Conservation (phyloP, 108 stramenopile species). For the Skeletonema grethae region DNA sequence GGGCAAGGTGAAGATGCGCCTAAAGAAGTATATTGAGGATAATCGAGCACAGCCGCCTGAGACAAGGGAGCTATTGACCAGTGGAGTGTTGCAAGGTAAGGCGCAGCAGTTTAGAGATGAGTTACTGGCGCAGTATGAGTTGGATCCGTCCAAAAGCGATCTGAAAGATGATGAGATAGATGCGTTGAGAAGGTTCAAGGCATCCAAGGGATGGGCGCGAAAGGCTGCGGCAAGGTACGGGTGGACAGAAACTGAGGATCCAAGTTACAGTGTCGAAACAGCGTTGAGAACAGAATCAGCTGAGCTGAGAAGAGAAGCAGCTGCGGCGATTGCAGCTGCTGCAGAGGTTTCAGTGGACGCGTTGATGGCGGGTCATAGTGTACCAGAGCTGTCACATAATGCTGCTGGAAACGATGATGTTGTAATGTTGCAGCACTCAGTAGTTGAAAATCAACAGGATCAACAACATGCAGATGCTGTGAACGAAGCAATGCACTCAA, state of each 20-base stretch:
- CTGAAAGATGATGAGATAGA: conserved; percentile 29
- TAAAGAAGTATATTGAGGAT: conserved; percentile 19
- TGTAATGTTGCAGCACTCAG: too few relatives aligned
- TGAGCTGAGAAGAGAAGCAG: not conserved
- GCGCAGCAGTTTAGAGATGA: conserved; percentile 24
- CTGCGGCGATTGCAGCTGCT: not conserved
- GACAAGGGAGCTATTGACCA: not conserved
- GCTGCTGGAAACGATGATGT: not conserved
- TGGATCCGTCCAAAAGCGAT: not conserved
- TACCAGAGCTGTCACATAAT: not conserved
- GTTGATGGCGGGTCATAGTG: not conserved
- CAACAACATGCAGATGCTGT: not conserved
- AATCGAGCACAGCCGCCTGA: not conserved
- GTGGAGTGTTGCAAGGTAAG: conserved; percentile 19
- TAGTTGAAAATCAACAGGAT: not conserved
- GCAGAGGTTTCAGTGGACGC: not conserved
- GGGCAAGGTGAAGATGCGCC: conserved; percentile 10
- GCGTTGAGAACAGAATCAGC: not conserved
- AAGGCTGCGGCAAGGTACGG: conserved; percentile 25
- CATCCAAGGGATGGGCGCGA: conserved; percentile 37
- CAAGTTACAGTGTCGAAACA: not conserved
- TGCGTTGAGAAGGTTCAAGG: conserved; percentile 29
- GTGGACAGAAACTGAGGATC: conserved; percentile 7
- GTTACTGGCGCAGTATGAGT: conserved; percentile 26
- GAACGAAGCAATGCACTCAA: not conserved